These are phyloP conservation scores for Aspergillus hancockii DNA, from an alignment of 495 filamentous ascomycete species.

Conservation along the genomic window DNA sequence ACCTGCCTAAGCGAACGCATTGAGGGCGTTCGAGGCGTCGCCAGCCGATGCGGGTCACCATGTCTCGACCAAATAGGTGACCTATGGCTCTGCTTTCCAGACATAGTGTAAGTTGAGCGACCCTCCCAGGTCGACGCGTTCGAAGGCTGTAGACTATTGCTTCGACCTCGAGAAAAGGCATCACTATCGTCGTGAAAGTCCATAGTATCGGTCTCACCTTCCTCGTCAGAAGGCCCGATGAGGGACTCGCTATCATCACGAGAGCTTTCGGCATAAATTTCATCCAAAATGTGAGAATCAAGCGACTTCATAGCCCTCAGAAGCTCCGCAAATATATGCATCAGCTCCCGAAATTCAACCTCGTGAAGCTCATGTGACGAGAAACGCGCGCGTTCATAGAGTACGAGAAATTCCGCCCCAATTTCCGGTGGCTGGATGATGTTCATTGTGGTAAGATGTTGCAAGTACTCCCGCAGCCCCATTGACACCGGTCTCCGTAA, in stretches of 20 bases:
- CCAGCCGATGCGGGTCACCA: slow-evolving; percentile 2
- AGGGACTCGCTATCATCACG: slow-evolving; percentile 38
- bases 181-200: slow-evolving; percentile 28
- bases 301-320: slow-evolving; percentile 72
- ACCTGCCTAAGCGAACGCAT: slow-evolving; percentile 37
- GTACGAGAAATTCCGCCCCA: slow-evolving; percentile 62
- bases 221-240: slow-evolving; percentile 47
- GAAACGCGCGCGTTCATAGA: slow-evolving; percentile 86
- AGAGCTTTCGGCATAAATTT: slow-evolving; percentile 35
- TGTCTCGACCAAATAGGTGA: slow-evolving; percentile 9
- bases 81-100: slow-evolving; percentile 24
- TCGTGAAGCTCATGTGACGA: slow-evolving; percentile 62
- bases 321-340: slow-evolving; percentile 85
- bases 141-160: slow-evolving; percentile 33
- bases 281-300: slow-evolving; percentile 48
- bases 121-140: slow-evolving; percentile 36
- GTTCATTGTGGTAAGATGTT: slow-evolving; percentile 64
- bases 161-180: slow-evolving; percentile 25
- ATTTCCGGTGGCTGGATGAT: slow-evolving; percentile 61
- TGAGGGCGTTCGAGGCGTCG: slow-evolving; percentile 34
- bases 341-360: slow-evolving; percentile 72
- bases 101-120: slow-evolving; percentile 35
- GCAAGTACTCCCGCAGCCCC: slow-evolving; percentile 80
- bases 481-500: slow-evolving; percentile 70
- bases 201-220: slow-evolving; percentile 47